Percentiles rank a stretch among this genome's conserved stretches.
These are phyloP conservation scores for Candida tetrigidarum DNA, from an alignment of 1,139 yeast genomes.

Conservation along the genomic window DNA sequence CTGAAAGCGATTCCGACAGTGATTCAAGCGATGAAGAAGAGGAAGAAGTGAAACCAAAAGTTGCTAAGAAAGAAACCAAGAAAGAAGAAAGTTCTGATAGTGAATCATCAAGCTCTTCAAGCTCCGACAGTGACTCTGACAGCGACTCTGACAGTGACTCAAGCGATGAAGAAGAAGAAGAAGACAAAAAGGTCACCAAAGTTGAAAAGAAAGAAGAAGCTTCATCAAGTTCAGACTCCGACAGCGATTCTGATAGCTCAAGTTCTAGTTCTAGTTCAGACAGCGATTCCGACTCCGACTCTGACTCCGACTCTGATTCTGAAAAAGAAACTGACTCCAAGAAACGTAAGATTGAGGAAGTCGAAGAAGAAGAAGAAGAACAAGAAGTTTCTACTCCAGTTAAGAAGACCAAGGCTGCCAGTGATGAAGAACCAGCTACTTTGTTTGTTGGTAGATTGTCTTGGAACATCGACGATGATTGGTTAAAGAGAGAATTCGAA, in stretches of 20 bases:
- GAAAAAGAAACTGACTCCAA: conserved; percentile 28
- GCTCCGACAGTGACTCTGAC: conserved; percentile 20
- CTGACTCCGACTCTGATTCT: conserved; percentile 29
- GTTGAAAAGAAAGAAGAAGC: conserved; percentile 25
- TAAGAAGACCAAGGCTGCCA: conserved; percentile 41
- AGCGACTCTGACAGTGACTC: conserved; percentile 2
- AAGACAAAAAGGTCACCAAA: conserved; percentile 30
- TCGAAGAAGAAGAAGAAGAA: too few species aligned
- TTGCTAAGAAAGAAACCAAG: neutral
- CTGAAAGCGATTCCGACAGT: conserved; percentile 17
- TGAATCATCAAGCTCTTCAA: conserved; percentile 19
- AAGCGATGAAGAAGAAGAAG: neutral
- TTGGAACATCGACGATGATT: conserved; percentile 95
- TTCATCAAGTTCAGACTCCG: conserved; percentile 13
- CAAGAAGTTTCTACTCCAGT: conserved; percentile 28
- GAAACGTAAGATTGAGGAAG: conserved; percentile 43
- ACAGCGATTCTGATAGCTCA: conserved; percentile 15
- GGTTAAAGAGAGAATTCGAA: conserved; percentile 89
- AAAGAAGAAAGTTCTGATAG: neutral
- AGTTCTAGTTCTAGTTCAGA: conserved; percentile 25
- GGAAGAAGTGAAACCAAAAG: neutral
- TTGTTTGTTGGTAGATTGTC: conserved; percentile 96
- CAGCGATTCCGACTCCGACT: conserved; percentile 30
- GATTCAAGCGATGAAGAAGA: conserved; percentile 3
- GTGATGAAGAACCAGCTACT: conserved; percentile 72